Percentiles rank a stretch among this genome's conserved stretches.
Evolutionary conservation across 2,329 filamentous ascomycete species (phyloP).

Genomic region (Teratosphaeria zuluensis): DNA sequence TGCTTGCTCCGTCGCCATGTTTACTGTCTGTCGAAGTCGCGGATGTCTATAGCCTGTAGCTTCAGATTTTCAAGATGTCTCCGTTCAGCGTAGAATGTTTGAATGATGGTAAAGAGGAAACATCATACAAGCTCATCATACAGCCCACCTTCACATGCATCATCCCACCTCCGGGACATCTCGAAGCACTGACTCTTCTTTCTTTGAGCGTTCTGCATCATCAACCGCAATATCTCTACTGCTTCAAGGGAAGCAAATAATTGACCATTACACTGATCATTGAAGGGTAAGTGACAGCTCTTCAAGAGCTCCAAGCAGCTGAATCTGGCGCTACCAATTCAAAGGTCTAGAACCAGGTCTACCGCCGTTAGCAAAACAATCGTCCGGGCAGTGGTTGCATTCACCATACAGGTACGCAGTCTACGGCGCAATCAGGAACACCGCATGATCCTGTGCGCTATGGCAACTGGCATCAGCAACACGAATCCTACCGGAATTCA

Average conservation of each 20-base stretch:
- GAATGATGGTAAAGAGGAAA: not conserved
- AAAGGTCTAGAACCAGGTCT: not conserved
- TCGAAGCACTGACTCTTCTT: too few relatives aligned
- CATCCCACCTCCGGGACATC: not conserved
- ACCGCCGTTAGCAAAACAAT: not conserved
- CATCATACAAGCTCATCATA: not conserved
- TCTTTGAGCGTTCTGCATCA: too few relatives aligned
- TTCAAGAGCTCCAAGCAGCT: not conserved
- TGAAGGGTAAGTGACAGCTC: not conserved
- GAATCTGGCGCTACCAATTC: not conserved
- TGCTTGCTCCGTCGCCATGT: constrained; percentile 1
- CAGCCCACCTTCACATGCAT: not conserved
- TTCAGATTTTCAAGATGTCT: not conserved
- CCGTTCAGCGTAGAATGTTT: not conserved
- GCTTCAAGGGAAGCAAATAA: too few relatives aligned
- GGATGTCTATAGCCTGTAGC: not conserved
- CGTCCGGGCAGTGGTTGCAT: not conserved
- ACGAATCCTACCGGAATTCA: too few relatives aligned
- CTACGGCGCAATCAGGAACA: not conserved
- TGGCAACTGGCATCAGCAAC: not conserved
- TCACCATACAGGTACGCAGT: not conserved
- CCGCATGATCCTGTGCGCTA: not conserved
- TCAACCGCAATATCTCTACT: not conserved
- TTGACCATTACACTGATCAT: not conserved
- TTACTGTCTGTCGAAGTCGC: not conserved